These are phyloP conservation scores for Stramenopiles sp. DNA, from an alignment of 352 stramenopile species.

Conservation along the genomic window DNA sequence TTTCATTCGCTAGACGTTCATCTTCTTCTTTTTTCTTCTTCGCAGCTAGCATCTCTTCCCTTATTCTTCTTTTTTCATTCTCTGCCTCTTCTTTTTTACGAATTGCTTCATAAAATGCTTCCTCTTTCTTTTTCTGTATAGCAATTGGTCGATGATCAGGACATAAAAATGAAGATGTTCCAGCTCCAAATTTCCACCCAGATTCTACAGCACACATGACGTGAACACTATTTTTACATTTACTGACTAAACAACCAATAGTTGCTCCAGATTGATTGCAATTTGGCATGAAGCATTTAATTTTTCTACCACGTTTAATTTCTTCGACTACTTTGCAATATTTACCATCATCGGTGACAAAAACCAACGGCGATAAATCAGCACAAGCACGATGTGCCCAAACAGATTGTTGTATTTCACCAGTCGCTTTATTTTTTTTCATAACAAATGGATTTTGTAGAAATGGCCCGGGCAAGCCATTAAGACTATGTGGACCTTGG, in stretches of 20 bases:
- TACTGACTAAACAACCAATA: neutral
- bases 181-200: neutral
- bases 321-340: slow-evolving; percentile 3
- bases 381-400: slow-evolving; percentile 4
- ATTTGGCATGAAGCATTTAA: slow-evolving; percentile 7
- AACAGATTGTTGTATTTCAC: neutral
- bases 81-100: neutral
- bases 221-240: slow-evolving; percentile 6
- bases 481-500: neutral
- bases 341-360: neutral
- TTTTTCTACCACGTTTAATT: slow-evolving; percentile 5
- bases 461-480: neutral
- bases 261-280: neutral
- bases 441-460: neutral
- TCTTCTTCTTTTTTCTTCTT: neutral
- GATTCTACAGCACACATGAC: neutral
- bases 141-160: neutral
- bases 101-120: neutral
- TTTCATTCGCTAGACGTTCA: neutral
- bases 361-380: neutral
- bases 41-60: neutral
- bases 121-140: neutral
- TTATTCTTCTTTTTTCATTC: neutral
- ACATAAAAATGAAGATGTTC: slow-evolving; percentile 3
- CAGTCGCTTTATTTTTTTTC: neutral